Evolutionary conservation across 257 asterid species (phyloP).

Genomic region (Penstemon eatonii): DNA sequence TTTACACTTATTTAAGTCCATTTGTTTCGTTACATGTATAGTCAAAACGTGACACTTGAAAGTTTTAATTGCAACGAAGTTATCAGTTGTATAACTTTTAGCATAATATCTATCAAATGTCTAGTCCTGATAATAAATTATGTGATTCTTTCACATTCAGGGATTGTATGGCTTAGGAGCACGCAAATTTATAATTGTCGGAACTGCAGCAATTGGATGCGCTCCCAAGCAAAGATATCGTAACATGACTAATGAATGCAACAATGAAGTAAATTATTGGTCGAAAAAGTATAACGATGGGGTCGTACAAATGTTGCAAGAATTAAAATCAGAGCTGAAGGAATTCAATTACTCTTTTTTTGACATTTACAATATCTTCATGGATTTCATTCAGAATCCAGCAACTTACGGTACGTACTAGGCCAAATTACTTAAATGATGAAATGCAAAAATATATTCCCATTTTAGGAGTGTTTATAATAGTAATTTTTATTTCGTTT

Average conservation of each 20-base stretch:
- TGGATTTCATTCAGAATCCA: slow-evolving; percentile 47
- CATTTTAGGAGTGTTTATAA: neutral
- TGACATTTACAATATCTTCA: slow-evolving; percentile 46
- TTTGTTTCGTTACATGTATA: no score
- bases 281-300: slow-evolving; percentile 50
- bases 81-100: no score
- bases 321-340: slow-evolving; percentile 43
- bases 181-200: slow-evolving; percentile 49
- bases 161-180: slow-evolving; percentile 58
- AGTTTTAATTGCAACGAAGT: no score
- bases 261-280: slow-evolving; percentile 46
- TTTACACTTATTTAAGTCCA: neutral
- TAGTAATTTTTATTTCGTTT: neutral
- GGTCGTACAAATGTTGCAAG: slow-evolving; percentile 44
- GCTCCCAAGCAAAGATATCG: slow-evolving; percentile 50
- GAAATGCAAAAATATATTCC: no score
- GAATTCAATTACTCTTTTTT: slow-evolving; percentile 55
- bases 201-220: slow-evolving; percentile 61
- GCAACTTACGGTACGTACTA: slow-evolving; percentile 48
- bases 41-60: no score
- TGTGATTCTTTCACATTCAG: slow-evolving; percentile 24
- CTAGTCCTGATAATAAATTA: neutral
- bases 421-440: neutral
- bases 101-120: no score
- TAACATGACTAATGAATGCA: slow-evolving; percentile 51